phyloP scores from a whole-genome alignment of 2,329 filamentous ascomycete genomes.

The Cordyceps cicadae region DNA sequence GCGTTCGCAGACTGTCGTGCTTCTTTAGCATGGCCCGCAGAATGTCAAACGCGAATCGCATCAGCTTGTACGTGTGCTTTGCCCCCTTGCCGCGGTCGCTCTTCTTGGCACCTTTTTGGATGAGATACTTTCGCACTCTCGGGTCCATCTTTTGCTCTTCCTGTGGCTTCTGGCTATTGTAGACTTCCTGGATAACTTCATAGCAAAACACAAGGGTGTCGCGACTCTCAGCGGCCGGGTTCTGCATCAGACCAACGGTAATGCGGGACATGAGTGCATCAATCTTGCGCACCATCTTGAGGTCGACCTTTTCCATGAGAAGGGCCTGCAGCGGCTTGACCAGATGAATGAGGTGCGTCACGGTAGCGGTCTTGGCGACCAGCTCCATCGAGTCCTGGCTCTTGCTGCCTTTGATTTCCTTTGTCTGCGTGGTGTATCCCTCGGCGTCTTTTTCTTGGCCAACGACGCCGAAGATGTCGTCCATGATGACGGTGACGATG shows the following conservation, averaged over 20 bases:
- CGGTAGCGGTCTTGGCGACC: constrained; percentile 71
- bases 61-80: constrained; percentile 78
- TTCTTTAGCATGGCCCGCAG: constrained; percentile 80
- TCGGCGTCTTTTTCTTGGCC: constrained; percentile 97
- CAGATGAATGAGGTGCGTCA: constrained; percentile 64
- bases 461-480: constrained; percentile 88
- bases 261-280: constrained; percentile 82
- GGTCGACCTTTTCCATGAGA: constrained; percentile 73
- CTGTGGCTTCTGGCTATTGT: constrained; percentile 51
- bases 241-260: constrained; percentile 72
- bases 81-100: constrained; percentile 63
- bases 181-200: constrained; percentile 82
- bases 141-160: constrained; percentile 50
- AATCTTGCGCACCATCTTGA: constrained; percentile 78
- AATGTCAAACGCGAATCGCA: constrained; percentile 80
- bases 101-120: constrained; percentile 72
- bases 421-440: constrained; percentile 90
- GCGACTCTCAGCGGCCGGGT: constrained; percentile 66
- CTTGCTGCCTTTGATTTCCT: constrained; percentile 96
- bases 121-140: constrained; percentile 62
- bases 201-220: constrained; percentile 93
- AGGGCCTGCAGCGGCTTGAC: constrained; percentile 71
- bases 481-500: constrained; percentile 82
- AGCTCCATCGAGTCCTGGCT: constrained; percentile 97
- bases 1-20: constrained; percentile 69